Evolutionary conservation across 2,329 filamentous ascomycete genomes (phyloP).

Genomic region (Fusarium graminum): DNA sequence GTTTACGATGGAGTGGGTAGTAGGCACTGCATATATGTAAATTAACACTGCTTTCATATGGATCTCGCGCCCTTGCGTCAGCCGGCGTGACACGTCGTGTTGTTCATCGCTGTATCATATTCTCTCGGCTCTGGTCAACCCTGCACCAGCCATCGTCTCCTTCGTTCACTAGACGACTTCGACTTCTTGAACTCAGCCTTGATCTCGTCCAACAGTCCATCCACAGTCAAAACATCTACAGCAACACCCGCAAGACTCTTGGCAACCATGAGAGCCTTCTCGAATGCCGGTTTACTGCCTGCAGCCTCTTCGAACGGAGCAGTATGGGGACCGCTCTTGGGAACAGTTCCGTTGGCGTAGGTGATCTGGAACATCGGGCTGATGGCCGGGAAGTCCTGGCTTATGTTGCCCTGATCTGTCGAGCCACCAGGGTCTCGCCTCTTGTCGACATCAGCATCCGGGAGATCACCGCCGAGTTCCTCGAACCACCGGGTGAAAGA

Average conservation of each 20-base stretch:
- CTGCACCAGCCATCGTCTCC: not conserved
- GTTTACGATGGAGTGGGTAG: not conserved
- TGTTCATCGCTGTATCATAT: not conserved
- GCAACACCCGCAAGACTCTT: slow-evolving; percentile 64
- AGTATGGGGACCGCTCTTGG: slow-evolving; percentile 62
- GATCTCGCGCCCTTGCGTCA: not conserved
- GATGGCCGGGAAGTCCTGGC: slow-evolving; percentile 49
- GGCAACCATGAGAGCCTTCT: slow-evolving; percentile 60
- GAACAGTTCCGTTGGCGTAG: slow-evolving; percentile 42
- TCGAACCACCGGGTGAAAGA: slow-evolving; percentile 46
- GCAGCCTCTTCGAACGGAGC: slow-evolving; percentile 65
- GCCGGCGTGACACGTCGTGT: too few relatives aligned
- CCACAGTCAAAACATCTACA: slow-evolving; percentile 60
- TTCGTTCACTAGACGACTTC: slow-evolving; percentile 1
- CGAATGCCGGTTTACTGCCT: slow-evolving; percentile 62
- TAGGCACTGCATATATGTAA: not conserved
- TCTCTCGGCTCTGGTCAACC: not conserved
- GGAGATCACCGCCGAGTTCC: slow-evolving; percentile 42
- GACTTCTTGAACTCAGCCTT: slow-evolving; percentile 42
- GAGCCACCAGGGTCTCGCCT: slow-evolving; percentile 40
- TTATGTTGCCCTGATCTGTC: slow-evolving; percentile 51
- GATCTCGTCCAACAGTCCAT: slow-evolving; percentile 55
- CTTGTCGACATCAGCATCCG: slow-evolving; percentile 47
- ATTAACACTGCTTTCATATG: not conserved
- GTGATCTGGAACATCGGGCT: slow-evolving; percentile 48